A percentile compares a stretch with the other conserved stretches of the same genome.
phyloP scores from a whole-genome alignment of 2,329 filamentous ascomycete species.

The Epichloe brachyelytri region DNA sequence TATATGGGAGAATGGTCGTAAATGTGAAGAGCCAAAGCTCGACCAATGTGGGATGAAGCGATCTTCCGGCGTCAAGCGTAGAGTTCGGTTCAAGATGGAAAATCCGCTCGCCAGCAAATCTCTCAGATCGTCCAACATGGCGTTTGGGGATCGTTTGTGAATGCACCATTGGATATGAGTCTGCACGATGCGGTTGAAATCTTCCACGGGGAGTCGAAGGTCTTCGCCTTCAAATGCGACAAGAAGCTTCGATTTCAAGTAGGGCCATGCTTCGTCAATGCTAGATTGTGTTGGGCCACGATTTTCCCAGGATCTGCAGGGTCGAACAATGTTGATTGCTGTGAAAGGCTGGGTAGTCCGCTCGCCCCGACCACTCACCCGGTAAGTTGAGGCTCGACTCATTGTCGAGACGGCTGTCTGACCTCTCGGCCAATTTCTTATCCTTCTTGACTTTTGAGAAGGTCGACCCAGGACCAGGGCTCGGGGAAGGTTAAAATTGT shows the following conservation, averaged over 20 bases:
- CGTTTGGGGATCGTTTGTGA: conserved; percentile 55
- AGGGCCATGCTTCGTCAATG: conserved; percentile 68
- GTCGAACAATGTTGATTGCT: conserved; percentile 36
- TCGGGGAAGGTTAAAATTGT: conserved; percentile 68
- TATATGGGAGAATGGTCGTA: conserved; percentile 77
- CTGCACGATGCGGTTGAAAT: conserved; percentile 68
- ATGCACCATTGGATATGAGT: conserved; percentile 70
- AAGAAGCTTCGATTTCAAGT: conserved; percentile 61
- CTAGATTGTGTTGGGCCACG: conserved; percentile 54
- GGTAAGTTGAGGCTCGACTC: conserved; percentile 30
- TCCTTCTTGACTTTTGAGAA: conserved; percentile 82
- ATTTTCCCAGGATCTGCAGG: conserved; percentile 41
- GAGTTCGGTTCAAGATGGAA: conserved; percentile 67
- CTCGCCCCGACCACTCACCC: conserved; percentile 40
- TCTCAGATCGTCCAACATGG: conserved; percentile 62
- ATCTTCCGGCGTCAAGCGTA: conserved; percentile 70
- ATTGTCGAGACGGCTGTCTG: conserved; percentile 36
- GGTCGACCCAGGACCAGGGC: conserved; percentile 50
- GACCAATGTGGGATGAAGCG: conserved; percentile 76
- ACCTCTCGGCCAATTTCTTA: conserved; percentile 65
- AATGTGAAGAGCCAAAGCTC: conserved; percentile 93
- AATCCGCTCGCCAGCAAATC: conserved; percentile 75
- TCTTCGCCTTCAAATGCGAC: conserved; percentile 75
- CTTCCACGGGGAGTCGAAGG: conserved; percentile 65
- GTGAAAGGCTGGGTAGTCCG: conserved; percentile 33